Evolutionary conservation across 164 flowering plant species (phyloP).

Genomic region (grape (Vitis vinifera)): DNA sequence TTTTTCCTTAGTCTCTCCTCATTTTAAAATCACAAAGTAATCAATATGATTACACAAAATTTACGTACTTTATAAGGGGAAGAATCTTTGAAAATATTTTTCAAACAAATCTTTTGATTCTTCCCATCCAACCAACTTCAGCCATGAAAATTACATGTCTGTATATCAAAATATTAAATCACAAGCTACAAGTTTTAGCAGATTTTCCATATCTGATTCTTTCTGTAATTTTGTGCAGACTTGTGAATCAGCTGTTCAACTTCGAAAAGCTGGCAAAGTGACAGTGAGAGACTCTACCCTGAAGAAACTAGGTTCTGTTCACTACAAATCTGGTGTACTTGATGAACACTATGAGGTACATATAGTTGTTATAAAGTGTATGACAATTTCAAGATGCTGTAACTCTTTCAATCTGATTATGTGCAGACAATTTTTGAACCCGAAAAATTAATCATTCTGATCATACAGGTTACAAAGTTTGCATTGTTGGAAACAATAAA

Average conservation of each 20-base stretch:
- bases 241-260: conserved; percentile 84
- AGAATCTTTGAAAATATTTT: no score
- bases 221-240: conserved; percentile 40
- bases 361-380: neutral
- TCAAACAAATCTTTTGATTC: no score
- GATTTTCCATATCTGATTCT: no score
- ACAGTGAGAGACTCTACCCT: conserved; percentile 64
- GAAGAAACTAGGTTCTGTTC: conserved; percentile 65
- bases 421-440: neutral
- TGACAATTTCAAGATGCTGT: neutral
- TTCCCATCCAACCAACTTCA: no score
- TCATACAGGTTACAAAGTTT: conserved; percentile 56
- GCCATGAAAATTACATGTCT: no score
- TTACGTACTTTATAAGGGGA: no score
- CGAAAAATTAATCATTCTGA: neutral
- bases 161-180: no score
- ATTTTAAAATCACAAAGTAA: no score
- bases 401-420: neutral
- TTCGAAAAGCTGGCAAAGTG: conserved; percentile 72
- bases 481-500: conserved; percentile 80
- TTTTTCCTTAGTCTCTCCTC: no score
- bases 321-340: conserved; percentile 64
- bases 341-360: conserved; percentile 80
- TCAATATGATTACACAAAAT: no score
- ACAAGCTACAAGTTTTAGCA: no score